Evolutionary conservation across 2,329 filamentous ascomycete species (phyloP), one percentile per base, ranked within the genome.

Genomic region (Aspergillus ustus): DNA sequence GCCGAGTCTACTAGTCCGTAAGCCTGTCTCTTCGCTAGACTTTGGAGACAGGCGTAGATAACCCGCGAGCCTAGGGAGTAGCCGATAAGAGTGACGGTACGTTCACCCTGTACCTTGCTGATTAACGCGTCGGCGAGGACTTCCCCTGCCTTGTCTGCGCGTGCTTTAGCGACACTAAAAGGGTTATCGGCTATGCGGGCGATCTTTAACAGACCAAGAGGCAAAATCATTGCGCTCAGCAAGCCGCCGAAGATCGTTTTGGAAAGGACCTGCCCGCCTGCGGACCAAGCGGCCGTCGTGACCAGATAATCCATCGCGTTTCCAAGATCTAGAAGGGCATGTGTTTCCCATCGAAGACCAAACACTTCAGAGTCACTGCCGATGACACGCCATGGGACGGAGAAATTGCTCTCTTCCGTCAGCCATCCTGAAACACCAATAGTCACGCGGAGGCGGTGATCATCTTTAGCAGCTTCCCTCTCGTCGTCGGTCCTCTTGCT

Each of bases 1-100:
- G 91, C 92, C 17, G 88, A 89, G 69, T 97, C 93, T 22, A 98
- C 80, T 1, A 97, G 79, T 0, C 93, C 94, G 69, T 96, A 97
- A 0, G 91, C 92, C 60, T 86, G 86, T 46, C 92, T 85, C 72
- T 92, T 87, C 0, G 92, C 91, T 13, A 97, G 84, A 9, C 83
- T 87, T 70, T 89, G 87, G 2, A 97, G 82, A 69, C 93, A 97
- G 1, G 89, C 87, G 75, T 91, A 96, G 52, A 97, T 92, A 13
- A 95, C 87, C 28, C 91, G 84, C 3, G 92, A 91, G 7, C 92
- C 92, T 2, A 95, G 81, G 1, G 91, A 93, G 74, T 93, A 96
- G 0, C 92, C 92, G 20, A 96, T 83, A 1, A 96, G 78, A 0
- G 89, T 93, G 1, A 96, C 90, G 0, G 91, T 89, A 15, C 92